Base-by-base conservation (phyloP, 768 basidiomycete species). In the Boletus pseudo-olivaceus region DNA sequence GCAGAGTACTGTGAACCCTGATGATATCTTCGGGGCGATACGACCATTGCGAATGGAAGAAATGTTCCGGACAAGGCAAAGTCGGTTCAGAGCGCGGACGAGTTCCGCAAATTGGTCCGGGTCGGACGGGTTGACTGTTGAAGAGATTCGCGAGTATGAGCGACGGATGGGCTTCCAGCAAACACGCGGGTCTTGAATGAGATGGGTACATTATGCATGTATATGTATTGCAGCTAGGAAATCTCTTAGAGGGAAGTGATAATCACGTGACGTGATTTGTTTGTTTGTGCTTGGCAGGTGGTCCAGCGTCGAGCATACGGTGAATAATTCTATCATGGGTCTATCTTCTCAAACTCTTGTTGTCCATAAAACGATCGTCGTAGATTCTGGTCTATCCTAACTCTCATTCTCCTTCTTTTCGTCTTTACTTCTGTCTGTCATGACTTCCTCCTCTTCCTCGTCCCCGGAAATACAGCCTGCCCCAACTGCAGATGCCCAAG, bases 31-130 rank as follows among this genome's bases (percentile, higher is more conserved):
- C 62, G 96, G 96, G 10, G 82, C 84, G 8, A 88, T 99, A 62
- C 81, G 82, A 53, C 90, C 90, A 6, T 73, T 98, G 51, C 79
- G 76, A 57, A 97, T 98, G 93, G 93, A 95, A 60, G 93, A 98
- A 65, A 79, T 98, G 58, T 99, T 99, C 80, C 81, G 84, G 63
- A 79, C 75, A 27, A 78, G 85, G 57, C 85, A 84, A 17, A 89
- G 85, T 59, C 81, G 87, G 47, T 97, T 97, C 77, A 78, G 95
- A 54, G 87, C 90, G 7, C 79, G 96, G 44, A 91, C 92, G 9
- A 95, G 93, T 64, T 95, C 92, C 11, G 96, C 96, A 33, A 97
- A 97, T 68, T 98, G 96, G 96, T 81, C 84, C 7, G 93, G 92
- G n/a, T 73, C 87, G n/a, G 96, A 98, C 73, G 78, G 84, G 26